phyloP scores from a whole-genome alignment of 192 early-diverging fungal species.

The Umbelopsis sp. region DNA sequence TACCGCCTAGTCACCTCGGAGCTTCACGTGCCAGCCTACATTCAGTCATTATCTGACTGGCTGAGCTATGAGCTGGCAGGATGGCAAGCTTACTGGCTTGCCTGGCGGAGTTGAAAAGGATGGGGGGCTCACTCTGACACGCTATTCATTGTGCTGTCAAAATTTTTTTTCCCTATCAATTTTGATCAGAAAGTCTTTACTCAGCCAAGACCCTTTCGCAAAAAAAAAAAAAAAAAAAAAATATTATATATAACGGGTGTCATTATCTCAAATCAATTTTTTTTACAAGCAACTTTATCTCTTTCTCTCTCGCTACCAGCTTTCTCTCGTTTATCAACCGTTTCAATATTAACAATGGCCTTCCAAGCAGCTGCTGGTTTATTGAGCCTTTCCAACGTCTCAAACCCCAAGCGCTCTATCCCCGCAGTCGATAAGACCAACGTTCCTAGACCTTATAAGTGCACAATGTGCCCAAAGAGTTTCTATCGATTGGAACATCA shows the following conservation, averaged over 20 bases:
- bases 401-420: constrained; percentile 21
- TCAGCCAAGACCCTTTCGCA: constrained; percentile 9
- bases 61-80: no score
- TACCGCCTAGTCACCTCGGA: background rate
- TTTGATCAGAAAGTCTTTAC: background rate
- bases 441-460: constrained; percentile 65
- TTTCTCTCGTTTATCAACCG: background rate
- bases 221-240: background rate
- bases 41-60: background rate
- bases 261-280: no score
- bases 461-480: constrained; percentile 72
- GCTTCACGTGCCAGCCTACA: constrained; percentile 6
- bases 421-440: constrained; percentile 25
- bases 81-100: no score
- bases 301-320: constrained; percentile 1
- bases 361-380: constrained; percentile 31
- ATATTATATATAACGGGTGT: no score
- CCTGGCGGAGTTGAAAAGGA: no score
- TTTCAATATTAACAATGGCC: constrained; percentile 2
- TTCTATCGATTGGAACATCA: constrained; percentile 80
- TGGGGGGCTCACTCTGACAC: no score
- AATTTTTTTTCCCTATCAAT: background rate
- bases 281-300: background rate
- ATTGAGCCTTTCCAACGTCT: constrained; percentile 14
- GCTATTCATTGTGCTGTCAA: background rate